phyloP scores from a whole-genome alignment of 2,329 filamentous ascomycete species.

The Bipolaris sorokiniana region DNA sequence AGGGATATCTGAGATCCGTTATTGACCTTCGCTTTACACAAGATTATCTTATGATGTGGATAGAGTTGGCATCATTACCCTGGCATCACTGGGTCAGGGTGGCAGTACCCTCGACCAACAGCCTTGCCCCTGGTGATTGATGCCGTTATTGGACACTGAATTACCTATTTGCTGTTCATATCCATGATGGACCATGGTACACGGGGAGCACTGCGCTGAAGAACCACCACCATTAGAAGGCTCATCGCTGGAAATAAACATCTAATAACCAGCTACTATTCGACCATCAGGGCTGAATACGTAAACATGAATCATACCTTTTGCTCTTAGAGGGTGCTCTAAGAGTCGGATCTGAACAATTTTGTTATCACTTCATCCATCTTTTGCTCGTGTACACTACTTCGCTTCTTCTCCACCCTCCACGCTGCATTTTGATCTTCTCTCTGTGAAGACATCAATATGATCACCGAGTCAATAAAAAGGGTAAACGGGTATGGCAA shows the following conservation, averaged over 20 bases:
- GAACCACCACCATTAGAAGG: not conserved
- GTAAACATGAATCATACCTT: not conserved
- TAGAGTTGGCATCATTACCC: not conserved
- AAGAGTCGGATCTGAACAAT: not conserved
- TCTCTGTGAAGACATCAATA: conserved; percentile 12
- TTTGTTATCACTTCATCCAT: not conserved
- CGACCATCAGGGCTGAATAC: not conserved
- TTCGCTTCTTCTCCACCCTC: not conserved
- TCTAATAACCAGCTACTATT: not conserved
- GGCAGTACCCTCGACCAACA: not conserved
- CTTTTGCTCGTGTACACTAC: not conserved
- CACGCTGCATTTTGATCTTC: not conserved
- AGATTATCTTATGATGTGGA: not conserved
- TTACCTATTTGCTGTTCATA: not conserved
- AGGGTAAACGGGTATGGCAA: conserved; percentile 48
- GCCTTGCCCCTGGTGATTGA: not conserved
- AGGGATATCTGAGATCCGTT: too few species aligned
- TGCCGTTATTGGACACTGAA: not conserved
- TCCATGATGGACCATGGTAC: not conserved
- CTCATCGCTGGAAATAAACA: not conserved
- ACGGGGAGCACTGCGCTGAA: not conserved
- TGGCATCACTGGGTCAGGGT: not conserved
- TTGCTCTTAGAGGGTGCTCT: not conserved
- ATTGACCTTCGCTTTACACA: not conserved
- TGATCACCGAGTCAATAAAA: conserved; percentile 45